Base-by-base conservation (phyloP, 2,329 filamentous ascomycete species). In the Tolypocladium nubicola region DNA sequence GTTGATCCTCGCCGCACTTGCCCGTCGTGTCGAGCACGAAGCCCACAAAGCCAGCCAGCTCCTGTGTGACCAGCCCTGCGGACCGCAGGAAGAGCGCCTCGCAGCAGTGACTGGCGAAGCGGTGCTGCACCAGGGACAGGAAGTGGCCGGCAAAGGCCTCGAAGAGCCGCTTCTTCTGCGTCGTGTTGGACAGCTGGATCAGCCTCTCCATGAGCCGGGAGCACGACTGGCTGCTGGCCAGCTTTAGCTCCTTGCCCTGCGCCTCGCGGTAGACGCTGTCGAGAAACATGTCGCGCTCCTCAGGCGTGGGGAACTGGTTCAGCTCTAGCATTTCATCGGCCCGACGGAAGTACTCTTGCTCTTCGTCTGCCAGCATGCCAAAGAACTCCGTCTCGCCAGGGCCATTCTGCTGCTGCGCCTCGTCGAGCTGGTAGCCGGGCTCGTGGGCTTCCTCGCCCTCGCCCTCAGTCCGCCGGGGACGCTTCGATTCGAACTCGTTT, bases 21-120 rank as follows among this genome's bases (percentile, higher is more conserved):
- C 77, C 76, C 26, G 76, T 76, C 23, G 70, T 70, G 41, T 76
- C 74, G 38, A 76, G 60, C n/a, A 70, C 70, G 64, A 67, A 76
- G 49, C 68, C 81, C 19, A 69, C 70, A 63, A 67, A 75, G 50
- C 68, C 81, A 62, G 69, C 79, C 70, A 89, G 73, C 71, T 96
- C 92, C 60, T 86, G 78, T 16, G 87, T 88, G 41, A 96, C 88
- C 13, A 88, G 75, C 1, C 89, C 87, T 0, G 92, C 92, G 1
- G 89, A 88, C 62, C 89, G 84, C 53, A 92, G 78, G 71, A 99
- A 97, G 38, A 99, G 80, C 33, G 90, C 90, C 75, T 99, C 94
- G 70, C 92, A 97, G 74, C 93, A 97, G 76, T 99, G 94, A 60
- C 92, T 96, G 6, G 94, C 94, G 67, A 99, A 99, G 21, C 94